phyloP scores from a whole-genome alignment of 2,329 filamentous ascomycete species.

The Apiospora hydei region DNA sequence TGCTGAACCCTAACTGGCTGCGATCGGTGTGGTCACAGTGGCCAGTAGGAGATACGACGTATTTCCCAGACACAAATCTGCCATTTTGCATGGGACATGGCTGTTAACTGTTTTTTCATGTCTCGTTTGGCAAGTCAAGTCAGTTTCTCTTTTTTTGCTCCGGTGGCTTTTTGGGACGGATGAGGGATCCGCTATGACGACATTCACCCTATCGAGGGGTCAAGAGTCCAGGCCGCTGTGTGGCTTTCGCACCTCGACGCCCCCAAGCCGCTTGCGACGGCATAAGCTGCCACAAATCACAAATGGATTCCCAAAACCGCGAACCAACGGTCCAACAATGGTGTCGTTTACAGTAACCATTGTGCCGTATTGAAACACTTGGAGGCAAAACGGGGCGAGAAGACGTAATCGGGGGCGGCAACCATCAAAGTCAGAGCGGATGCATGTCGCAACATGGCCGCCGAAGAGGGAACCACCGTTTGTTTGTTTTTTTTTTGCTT shows the following conservation, averaged over 20 bases:
- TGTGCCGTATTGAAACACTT: conserved; percentile 2
- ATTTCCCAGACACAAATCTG: neutral
- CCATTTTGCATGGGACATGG: conserved; percentile 1
- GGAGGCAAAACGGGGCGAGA: neutral
- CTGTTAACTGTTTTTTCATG: neutral
- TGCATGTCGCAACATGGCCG: neutral
- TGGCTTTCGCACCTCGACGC: conserved; percentile 6
- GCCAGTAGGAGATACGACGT: neutral
- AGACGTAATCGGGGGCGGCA: neutral
- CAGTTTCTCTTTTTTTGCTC: neutral
- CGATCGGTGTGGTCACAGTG: neutral
- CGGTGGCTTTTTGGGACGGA: neutral
- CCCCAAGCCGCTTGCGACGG: conserved; percentile 17
- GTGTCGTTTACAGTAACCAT: neutral
- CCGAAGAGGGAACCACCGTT: neutral
- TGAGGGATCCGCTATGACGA: conserved; percentile 9
- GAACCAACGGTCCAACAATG: neutral
- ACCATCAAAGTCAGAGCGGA: neutral
- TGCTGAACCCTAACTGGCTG: conserved; percentile 9
- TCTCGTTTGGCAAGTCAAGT: neutral
- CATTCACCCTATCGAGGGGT: neutral
- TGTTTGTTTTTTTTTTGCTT: neutral
- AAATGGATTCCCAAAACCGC: neutral
- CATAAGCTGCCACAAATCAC: neutral
- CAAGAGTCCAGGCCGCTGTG: neutral